Evolutionary conservation across 768 basidiomycete species (phyloP).

Genomic region (Steccherinum ochraceum): DNA sequence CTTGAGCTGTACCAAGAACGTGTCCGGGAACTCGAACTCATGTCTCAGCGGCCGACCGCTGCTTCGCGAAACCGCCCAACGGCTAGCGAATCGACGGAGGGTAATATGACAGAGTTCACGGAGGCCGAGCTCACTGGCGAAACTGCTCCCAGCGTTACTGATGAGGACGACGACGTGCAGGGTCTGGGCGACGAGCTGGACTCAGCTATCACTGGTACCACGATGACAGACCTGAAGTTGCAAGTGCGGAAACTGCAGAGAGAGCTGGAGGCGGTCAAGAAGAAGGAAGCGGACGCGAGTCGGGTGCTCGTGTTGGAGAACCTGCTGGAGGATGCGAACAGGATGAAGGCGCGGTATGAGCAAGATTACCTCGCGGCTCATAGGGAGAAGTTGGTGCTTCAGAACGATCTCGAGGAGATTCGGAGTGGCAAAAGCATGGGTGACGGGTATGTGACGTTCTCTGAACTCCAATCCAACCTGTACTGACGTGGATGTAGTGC

Average conservation of each 20-base stretch:
- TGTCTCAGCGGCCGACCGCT: conserved; percentile 42
- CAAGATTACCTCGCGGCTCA: conserved; percentile 81
- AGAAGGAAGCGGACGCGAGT: conserved; percentile 72
- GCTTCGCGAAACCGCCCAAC: conserved; percentile 17
- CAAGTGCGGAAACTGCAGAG: conserved; percentile 76
- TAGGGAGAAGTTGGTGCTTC: conserved; percentile 72
- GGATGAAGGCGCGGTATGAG: conserved; percentile 87
- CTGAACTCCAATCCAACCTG: too few relatives aligned
- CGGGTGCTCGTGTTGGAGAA: conserved; percentile 84
- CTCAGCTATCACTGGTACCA: conserved; percentile 74
- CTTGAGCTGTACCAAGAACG: conserved; percentile 88
- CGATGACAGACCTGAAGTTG: conserved; percentile 89
- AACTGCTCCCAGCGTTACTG: conserved; percentile 10
- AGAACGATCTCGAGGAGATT: conserved; percentile 84
- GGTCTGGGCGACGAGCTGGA: conserved; percentile 85
- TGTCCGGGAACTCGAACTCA: conserved; percentile 79
- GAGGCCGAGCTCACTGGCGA: conserved; percentile 39
- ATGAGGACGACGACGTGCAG: conserved; percentile 43
- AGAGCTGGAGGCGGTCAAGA: conserved; percentile 69
- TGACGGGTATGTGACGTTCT: conserved; percentile 69
- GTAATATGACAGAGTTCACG: conserved; percentile 24
- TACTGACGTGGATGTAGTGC: conserved; percentile 43
- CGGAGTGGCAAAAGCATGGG: conserved; percentile 77
- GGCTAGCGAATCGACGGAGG: conserved; percentile 5
- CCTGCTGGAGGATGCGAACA: conserved; percentile 83